Base-by-base conservation (phyloP, 352 stramenopile genomes). In the Thraustochytrium sp. region DNA sequence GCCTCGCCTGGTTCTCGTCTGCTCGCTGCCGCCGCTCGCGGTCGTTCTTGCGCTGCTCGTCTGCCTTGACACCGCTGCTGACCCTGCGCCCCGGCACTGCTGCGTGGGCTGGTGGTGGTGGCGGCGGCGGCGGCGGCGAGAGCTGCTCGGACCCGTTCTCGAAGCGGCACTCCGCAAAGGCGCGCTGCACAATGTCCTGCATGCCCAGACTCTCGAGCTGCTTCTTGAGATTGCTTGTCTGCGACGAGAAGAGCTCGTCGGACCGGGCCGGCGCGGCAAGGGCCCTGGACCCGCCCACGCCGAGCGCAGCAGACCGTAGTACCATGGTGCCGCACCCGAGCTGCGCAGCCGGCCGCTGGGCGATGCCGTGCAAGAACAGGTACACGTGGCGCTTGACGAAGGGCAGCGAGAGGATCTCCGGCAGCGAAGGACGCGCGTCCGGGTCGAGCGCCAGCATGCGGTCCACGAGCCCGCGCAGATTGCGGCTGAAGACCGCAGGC, bases 371-470 rank as follows among this genome's bases (percentile, higher is more conserved):
- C 26, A 92, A 61, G 54, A 91, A 90, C 16, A 87, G 72, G 2
- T 86, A 72, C 3, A 92, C 84, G 85, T 92, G 89, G 34, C 84
- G 89, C 78, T 90, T 90, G 34, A 92, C 88, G 51, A 91, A 91
- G 34, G 82, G 85, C 55, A 85, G 82, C 26, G 61, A 84, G 13
- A 92, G 84, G 18, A 92, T 89, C n/a, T 54, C 63, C 5, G 89
- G 85, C 16, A 92, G 40, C 37, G 87, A 77, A 13, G 89, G 89
- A 26, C 89, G 64, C 31, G 68, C 40, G 21, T 76, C 53, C 18
- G 89, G 89, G 23, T 82, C 73, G 9, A 82, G 83, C 8, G 75
- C 38, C 13, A 92, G 83, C 89, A 92, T 91, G 18, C 62, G 55
- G 21, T 34, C 72, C 40, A 92, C 89, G n/a, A 92, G 82, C n/a